Conservation (phyloP, 495 filamentous ascomycete genomes). For the Penicillium manginii region DNA sequence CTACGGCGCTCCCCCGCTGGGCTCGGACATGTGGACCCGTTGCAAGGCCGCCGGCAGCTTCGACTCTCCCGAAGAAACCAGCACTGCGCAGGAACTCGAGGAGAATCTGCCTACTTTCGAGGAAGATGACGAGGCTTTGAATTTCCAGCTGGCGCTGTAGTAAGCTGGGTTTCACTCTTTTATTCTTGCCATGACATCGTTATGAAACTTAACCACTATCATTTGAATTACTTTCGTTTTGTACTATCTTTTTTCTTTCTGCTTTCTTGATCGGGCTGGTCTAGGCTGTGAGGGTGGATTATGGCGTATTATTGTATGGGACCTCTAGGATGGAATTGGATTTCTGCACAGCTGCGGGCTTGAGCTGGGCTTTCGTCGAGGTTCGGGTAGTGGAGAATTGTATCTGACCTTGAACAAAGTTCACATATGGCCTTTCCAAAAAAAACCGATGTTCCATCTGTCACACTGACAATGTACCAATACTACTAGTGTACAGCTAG, state of each 20-base stretch:
- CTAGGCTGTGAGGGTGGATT: slow-evolving; percentile 14
- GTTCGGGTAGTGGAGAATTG: background rate
- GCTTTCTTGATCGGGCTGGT: background rate
- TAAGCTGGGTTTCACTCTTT: no score
- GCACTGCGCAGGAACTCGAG: slow-evolving; percentile 23
- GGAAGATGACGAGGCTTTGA: slow-evolving; percentile 47
- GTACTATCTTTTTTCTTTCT: slow-evolving; percentile 14
- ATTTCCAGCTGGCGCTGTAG: slow-evolving; percentile 50
- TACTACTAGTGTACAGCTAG: no score
- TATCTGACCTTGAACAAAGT: no score
- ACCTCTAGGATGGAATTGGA: background rate
- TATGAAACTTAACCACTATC: slow-evolving; percentile 3
- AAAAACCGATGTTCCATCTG: no score
- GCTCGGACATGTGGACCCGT: slow-evolving; percentile 47
- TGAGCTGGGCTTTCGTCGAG: background rate
- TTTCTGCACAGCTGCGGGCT: background rate
- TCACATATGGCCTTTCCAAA: no score
- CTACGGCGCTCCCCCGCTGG: slow-evolving; percentile 44
- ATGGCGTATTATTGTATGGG: slow-evolving; percentile 28
- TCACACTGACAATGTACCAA: no score
- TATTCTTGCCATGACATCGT: background rate
- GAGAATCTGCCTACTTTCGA: slow-evolving; percentile 36
- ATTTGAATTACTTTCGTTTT: slow-evolving; percentile 14
- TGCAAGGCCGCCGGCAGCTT: slow-evolving; percentile 45
- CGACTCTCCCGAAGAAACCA: slow-evolving; percentile 32